These are phyloP conservation scores for Neurospora crassa DNA, from an alignment of 2,329 filamentous ascomycete genomes.

Conservation along the genomic window DNA sequence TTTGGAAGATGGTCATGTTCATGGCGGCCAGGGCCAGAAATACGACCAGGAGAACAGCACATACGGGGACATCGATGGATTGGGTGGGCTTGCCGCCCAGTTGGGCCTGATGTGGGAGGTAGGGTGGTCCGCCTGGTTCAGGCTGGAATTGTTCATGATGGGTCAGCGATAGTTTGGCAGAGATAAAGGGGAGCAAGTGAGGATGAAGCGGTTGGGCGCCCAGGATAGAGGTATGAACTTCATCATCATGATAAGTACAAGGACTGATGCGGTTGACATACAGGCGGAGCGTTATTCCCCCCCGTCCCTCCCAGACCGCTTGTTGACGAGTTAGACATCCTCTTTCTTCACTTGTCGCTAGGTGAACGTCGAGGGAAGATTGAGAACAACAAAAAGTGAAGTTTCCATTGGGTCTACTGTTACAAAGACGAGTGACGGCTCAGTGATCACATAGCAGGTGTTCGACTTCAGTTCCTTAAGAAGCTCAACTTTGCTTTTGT, in stretches of 20 bases:
- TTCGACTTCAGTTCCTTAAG: background rate
- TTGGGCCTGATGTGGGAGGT: constrained; percentile 32
- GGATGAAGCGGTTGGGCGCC: background rate
- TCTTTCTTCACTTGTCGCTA: background rate
- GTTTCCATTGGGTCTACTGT: background rate
- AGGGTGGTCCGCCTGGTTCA: constrained; percentile 26
- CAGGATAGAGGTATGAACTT: background rate
- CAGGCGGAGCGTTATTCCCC: background rate
- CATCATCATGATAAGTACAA: background rate
- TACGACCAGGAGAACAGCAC: constrained; percentile 49
- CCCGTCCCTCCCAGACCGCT: background rate
- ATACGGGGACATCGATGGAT: constrained; percentile 54
- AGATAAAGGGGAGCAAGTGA: background rate
- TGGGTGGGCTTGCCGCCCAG: constrained; percentile 50
- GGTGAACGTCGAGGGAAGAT: background rate
- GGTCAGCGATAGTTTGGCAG: background rate
- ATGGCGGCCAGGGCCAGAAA: constrained; percentile 42
- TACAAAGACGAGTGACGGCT: background rate
- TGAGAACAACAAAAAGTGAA: background rate
- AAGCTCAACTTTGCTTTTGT: background rate
- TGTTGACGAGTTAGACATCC: background rate
- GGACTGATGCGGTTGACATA: background rate
- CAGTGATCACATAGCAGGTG: background rate
- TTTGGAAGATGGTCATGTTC: constrained; percentile 50
- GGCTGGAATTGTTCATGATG: background rate